Conservation (phyloP, 148 eudicot species). For the Nepenthes mirabilis region DNA sequence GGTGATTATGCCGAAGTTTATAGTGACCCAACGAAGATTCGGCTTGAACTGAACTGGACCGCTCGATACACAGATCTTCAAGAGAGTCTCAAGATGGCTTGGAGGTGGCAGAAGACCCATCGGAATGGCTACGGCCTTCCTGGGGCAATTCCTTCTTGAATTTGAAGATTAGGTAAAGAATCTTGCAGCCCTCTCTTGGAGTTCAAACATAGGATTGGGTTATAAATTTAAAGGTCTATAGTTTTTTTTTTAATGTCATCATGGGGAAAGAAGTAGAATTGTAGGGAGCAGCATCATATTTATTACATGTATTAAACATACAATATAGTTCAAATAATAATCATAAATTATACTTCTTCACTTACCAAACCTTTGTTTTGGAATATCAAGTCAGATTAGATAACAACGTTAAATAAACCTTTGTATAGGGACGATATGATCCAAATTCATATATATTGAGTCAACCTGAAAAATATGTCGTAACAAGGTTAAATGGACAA, state of each 20-base stretch:
- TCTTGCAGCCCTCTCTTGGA: neutral
- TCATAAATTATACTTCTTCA: no score
- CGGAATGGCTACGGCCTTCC: constrained; percentile 39
- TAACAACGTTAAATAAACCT: no score
- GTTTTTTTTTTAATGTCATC: neutral
- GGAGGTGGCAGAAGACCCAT: constrained; percentile 85
- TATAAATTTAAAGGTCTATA: no score
- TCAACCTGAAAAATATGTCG: no score
- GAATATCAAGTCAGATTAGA: no score
- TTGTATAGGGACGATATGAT: no score
- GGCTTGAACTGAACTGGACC: constrained; percentile 57
- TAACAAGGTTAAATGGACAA: no score
- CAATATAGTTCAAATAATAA: neutral
- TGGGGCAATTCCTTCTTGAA: constrained; percentile 9
- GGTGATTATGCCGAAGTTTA: constrained; percentile 90
- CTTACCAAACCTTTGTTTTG: no score
- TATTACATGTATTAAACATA: neutral
- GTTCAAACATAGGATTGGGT: no score
- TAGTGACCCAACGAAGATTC: constrained; percentile 69
- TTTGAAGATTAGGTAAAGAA: neutral
- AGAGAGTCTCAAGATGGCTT: constrained; percentile 57
- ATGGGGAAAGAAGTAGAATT: neutral
- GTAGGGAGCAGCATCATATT: neutral
- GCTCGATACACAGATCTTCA: constrained; percentile 55
- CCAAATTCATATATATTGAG: no score